A percentile compares a stretch with the other conserved stretches of the same genome.
Conservation (phyloP, 441 rosid species). For the Aleurites moluccanus region DNA sequence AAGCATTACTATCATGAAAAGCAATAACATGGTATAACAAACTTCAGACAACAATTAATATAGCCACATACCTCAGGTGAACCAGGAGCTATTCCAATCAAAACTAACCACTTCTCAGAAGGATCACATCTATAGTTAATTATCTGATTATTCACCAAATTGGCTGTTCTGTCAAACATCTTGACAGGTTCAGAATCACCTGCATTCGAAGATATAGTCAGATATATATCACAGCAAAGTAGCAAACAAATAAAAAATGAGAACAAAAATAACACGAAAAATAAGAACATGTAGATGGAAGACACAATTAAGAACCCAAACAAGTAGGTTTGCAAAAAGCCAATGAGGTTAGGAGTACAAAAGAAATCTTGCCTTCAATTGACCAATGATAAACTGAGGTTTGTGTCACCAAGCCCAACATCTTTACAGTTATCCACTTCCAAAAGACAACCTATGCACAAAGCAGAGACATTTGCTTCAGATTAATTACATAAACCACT, state of each 20-base stretch:
- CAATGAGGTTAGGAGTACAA: constrained; percentile 4
- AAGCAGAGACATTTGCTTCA: constrained; percentile 12
- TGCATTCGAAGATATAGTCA: constrained; percentile 23
- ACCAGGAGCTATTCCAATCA: constrained; percentile 99
- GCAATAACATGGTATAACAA: background rate
- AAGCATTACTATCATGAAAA: background rate
- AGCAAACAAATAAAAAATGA: constrained; percentile 5
- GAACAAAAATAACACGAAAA: background rate
- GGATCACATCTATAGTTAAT: constrained; percentile 96
- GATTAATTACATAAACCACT: constrained; percentile 13
- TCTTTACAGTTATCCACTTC: constrained; percentile 94
- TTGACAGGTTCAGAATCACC: constrained; percentile 98
- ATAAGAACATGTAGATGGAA: background rate
- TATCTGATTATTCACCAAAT: constrained; percentile 90
- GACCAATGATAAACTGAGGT: constrained; percentile 95
- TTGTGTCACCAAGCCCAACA: constrained; percentile 97
- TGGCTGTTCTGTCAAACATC: constrained; percentile 99
- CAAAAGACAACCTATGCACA: constrained; percentile 79
- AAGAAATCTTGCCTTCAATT: constrained; percentile 69
- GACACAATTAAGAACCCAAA: background rate
- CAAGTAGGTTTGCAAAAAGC: constrained; percentile 3
- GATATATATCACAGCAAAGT: background rate
- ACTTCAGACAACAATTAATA: background rate
- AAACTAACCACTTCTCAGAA: constrained; percentile 97
- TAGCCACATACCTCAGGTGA: constrained; percentile 78